Evolutionary conservation across 2,329 filamentous ascomycete species (phyloP).

Genomic region (Juglanconis juglandina): DNA sequence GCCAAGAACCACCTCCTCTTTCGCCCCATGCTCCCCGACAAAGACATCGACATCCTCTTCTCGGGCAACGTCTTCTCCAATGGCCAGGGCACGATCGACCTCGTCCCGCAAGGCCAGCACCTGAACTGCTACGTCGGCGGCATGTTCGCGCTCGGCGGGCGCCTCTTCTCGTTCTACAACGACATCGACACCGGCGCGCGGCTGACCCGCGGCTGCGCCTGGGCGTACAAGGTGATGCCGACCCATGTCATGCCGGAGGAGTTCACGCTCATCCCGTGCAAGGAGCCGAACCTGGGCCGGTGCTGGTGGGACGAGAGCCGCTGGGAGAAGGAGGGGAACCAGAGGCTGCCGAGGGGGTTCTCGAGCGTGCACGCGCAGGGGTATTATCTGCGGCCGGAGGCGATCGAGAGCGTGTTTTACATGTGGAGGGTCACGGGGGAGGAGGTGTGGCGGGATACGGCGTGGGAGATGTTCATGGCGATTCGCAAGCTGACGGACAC

Average conservation of each 20-base stretch:
- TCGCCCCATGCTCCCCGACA: conserved; percentile 60
- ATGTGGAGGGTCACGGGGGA: conserved; percentile 50
- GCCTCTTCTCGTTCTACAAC: conserved; percentile 31
- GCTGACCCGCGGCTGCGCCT: conserved; percentile 51
- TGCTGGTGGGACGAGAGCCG: conserved; percentile 49
- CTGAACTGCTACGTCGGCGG: conserved; percentile 41
- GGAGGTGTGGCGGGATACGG: conserved; percentile 39
- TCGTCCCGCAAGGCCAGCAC: conserved; percentile 37
- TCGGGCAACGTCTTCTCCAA: conserved; percentile 40
- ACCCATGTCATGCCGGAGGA: conserved; percentile 54
- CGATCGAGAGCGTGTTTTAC: conserved; percentile 51
- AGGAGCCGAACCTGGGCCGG: conserved; percentile 37
- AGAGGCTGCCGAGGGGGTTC: conserved; percentile 52
- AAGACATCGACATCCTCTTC: conserved; percentile 56
- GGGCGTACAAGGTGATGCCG: conserved; percentile 49
- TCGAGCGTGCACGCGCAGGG: conserved; percentile 44
- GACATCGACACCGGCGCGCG: conserved; percentile 44
- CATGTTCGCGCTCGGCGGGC: conserved; percentile 40
- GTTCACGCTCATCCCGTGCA: conserved; percentile 33
- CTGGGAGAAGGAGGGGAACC: conserved; percentile 27
- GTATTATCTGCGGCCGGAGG: conserved; percentile 47
- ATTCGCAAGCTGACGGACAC: conserved; percentile 42
- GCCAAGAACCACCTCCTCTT: conserved; percentile 63
- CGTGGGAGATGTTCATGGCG: conserved; percentile 47
- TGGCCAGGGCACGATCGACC: conserved; percentile 24